phyloP scores from a whole-genome alignment of 768 basidiomycete species.

The Lactarius pseudohatsudake region DNA sequence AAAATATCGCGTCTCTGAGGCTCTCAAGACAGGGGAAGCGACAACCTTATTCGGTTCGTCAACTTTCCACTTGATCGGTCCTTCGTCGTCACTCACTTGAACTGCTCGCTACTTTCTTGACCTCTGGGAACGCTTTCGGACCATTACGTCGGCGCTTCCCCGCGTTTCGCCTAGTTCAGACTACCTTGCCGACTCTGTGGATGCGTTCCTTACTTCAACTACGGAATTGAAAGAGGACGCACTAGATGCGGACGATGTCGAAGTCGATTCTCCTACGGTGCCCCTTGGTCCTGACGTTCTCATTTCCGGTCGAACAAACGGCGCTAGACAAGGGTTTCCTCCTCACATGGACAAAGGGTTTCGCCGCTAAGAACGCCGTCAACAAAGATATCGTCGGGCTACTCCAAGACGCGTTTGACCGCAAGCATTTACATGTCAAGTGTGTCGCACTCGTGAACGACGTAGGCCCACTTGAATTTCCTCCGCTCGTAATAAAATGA shows the following conservation, averaged over 20 bases:
- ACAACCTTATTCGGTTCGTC: conserved; percentile 75
- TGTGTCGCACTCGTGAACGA: conserved; percentile 95
- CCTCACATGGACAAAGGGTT: conserved; percentile 95
- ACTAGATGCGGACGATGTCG: conserved; percentile 34
- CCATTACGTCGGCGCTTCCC: background rate
- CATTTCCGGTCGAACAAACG: conserved; percentile 96
- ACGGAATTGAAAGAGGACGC: conserved; percentile 6
- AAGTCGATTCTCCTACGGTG: conserved; percentile 41
- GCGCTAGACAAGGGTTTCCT: conserved; percentile 88
- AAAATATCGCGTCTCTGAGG: conserved; percentile 94
- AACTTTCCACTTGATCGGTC: background rate
- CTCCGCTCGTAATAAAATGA: background rate
- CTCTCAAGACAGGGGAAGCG: conserved; percentile 91
- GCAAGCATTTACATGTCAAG: conserved; percentile 88
- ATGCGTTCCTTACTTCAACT: conserved; percentile 81
- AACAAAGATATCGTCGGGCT: conserved; percentile 88
- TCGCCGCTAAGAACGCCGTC: conserved; percentile 85
- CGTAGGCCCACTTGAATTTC: conserved; percentile 46
- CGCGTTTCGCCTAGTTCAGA: conserved; percentile 47
- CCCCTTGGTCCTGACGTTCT: conserved; percentile 92
- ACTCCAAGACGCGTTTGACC: conserved; percentile 88
- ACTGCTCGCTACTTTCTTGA: background rate
- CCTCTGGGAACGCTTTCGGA: background rate
- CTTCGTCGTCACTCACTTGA: background rate
- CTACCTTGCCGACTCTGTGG: conserved; percentile 96